Percentiles rank a stretch among this genome's conserved stretches.
Conservation (phyloP, 306 rosid genomes). For the Cicer yamashitae region DNA sequence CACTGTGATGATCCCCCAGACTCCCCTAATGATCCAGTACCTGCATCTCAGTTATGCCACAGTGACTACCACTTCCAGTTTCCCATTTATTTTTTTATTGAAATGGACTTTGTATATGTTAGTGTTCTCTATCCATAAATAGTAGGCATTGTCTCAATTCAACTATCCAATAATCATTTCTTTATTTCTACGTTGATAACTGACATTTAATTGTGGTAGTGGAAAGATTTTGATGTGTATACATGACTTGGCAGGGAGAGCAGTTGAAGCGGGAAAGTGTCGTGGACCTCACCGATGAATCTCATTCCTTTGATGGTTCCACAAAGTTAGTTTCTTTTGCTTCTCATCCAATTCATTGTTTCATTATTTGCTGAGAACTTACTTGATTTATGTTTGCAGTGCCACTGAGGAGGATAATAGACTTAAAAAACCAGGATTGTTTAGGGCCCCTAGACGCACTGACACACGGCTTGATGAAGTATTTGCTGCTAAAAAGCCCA, state of each 20-base stretch:
- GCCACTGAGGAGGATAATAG: slow-evolving; percentile 51
- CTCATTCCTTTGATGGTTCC: slow-evolving; percentile 28
- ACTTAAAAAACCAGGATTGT: slow-evolving; percentile 52
- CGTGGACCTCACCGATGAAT: slow-evolving; percentile 43
- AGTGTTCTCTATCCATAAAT: neutral
- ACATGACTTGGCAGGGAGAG: slow-evolving; percentile 49
- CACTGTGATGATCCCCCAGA: too few species aligned
- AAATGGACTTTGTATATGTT: slow-evolving; percentile 4
- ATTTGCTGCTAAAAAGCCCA: slow-evolving; percentile 63
- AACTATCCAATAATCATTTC: neutral
- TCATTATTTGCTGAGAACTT: slow-evolving; percentile 28
- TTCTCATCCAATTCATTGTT: slow-evolving; percentile 30
- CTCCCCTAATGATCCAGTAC: too few species aligned
- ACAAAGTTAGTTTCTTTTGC: slow-evolving; percentile 38
- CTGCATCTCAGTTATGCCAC: slow-evolving; percentile 1
- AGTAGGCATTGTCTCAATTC: slow-evolving; percentile 3
- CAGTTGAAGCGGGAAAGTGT: slow-evolving; percentile 50
- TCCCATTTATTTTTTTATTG: neutral
- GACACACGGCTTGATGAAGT: slow-evolving; percentile 78
- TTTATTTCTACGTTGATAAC: neutral
- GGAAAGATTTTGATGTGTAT: slow-evolving; percentile 12
- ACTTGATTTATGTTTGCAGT: slow-evolving; percentile 45
- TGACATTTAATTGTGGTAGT: slow-evolving; percentile 2
- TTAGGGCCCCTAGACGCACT: slow-evolving; percentile 61
- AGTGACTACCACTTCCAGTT: neutral